Conservation (phyloP, 179 eudicot genomes). For the Silene vulgaris region DNA sequence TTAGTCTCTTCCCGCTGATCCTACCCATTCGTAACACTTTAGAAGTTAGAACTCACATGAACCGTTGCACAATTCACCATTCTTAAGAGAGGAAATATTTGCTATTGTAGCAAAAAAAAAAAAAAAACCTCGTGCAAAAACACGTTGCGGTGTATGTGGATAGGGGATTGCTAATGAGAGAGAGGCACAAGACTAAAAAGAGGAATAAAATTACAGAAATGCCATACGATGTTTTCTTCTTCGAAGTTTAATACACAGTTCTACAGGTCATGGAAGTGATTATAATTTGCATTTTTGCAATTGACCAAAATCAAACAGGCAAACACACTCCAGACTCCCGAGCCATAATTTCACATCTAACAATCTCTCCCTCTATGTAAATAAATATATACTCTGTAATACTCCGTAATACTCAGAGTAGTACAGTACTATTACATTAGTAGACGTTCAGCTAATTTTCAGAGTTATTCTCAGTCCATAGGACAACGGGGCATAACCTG, state of each 20-base stretch:
- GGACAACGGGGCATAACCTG: background rate
- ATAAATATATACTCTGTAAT: too few species aligned
- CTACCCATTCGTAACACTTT: background rate
- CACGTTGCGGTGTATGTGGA: background rate
- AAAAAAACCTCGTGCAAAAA: background rate
- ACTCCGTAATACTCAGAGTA: too few species aligned
- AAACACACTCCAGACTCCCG: background rate
- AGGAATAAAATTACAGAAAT: background rate
- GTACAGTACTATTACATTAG: background rate
- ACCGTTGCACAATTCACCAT: background rate
- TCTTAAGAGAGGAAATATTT: background rate
- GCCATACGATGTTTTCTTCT: background rate
- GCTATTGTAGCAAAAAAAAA: background rate
- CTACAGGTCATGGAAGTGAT: too few species aligned
- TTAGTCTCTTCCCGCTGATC: background rate
- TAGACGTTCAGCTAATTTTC: background rate
- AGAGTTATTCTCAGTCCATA: background rate
- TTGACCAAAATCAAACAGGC: background rate
- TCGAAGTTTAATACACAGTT: too few species aligned
- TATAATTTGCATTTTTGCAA: too few species aligned
- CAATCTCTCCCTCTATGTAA: background rate
- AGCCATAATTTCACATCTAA: background rate
- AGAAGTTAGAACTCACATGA: background rate
- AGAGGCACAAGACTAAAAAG: background rate
- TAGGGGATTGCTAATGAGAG: too few species aligned